Conservation (phyloP, 2,329 filamentous ascomycete species). For the Colletotrichum sp. region DNA sequence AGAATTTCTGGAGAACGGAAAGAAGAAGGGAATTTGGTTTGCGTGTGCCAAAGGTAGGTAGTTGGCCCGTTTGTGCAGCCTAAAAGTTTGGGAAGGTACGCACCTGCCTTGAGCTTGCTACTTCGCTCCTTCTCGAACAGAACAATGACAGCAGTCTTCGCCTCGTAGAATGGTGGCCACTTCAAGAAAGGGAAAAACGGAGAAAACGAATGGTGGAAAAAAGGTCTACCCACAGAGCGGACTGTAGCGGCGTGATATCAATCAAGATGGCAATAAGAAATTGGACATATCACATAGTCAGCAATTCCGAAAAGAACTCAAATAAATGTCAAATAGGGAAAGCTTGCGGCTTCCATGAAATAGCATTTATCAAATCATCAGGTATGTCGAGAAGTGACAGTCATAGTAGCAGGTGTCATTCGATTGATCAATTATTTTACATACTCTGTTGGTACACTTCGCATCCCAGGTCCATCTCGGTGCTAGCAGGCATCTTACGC, state of each 20-base stretch:
- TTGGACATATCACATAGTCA: not conserved
- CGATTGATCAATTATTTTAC: too few species aligned
- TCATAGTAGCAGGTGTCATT: too few species aligned
- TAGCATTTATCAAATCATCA: too few species aligned
- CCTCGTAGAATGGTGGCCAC: too few species aligned
- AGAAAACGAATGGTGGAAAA: not conserved
- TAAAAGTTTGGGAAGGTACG: not conserved
- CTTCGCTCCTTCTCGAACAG: not conserved
- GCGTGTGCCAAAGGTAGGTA: too few species aligned
- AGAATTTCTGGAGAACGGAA: fast-evolving
- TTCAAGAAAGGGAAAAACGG: not conserved
- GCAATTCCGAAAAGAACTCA: fast-evolving
- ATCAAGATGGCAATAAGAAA: fast-evolving
- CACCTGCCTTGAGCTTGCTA: not conserved
- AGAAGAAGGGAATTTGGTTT: not conserved
- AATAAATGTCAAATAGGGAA: too few species aligned
- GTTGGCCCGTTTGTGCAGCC: too few species aligned
- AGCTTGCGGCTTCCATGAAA: too few species aligned
- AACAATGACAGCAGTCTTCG: too few species aligned
- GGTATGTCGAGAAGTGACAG: too few species aligned
- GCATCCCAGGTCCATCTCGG: not conserved
- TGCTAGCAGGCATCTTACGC: not conserved
- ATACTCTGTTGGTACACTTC: too few species aligned
- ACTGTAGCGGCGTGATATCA: not conserved
- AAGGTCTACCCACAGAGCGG: fast-evolving